Evolutionary conservation across 2,329 filamentous ascomycete species (phyloP), one percentile per base, ranked within the genome.

Genomic region (Pseudogymnoascus sp.): DNA sequence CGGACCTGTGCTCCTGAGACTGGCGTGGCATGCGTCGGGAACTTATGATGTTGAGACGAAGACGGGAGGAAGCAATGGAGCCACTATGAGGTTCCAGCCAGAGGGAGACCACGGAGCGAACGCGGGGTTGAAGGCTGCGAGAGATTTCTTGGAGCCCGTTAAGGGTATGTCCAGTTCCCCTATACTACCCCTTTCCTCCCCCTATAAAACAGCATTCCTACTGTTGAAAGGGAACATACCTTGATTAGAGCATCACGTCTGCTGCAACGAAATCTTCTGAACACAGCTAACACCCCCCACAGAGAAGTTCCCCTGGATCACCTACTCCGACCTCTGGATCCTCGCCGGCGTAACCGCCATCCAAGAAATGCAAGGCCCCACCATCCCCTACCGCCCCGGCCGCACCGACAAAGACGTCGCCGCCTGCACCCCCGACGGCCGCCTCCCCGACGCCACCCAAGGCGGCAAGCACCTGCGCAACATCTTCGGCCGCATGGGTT

Each of bases 401-500:
- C 92, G 93, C 72, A 68, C 78, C 65, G 93, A 99, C 78, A 83
- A 84, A 72, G 93, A 97, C 70, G 79, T 90, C 31, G 79, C 87
- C 65, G 90, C 87, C 76, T 97, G 93, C 85, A 96, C 95, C 28
- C 95, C 95, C 61, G 93, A 97, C 74, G 95, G 95, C 69, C 92
- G 93, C 77, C 83, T 92, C 19, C 90, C 93, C 68, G 92, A 99
- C 75, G 93, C 84, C 62, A 77, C 85, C 71, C 85, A 97, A 83
- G 89, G 85, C 66, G 81, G 87, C 67, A 85, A 87, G 74, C 93
- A 98, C 79, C 84, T 98, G 71, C 89, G 95, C 73, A 85, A 85
- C 79, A 93, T 98, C 81, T 99, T 98, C 79, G 85, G 87, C 77
- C 92, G 93, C 75, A 98, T 98, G 93, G 93, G 93, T 70, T 98